Conservation (phyloP, 2,329 filamentous ascomycete species). For the Malbranchea zuffiana region DNA sequence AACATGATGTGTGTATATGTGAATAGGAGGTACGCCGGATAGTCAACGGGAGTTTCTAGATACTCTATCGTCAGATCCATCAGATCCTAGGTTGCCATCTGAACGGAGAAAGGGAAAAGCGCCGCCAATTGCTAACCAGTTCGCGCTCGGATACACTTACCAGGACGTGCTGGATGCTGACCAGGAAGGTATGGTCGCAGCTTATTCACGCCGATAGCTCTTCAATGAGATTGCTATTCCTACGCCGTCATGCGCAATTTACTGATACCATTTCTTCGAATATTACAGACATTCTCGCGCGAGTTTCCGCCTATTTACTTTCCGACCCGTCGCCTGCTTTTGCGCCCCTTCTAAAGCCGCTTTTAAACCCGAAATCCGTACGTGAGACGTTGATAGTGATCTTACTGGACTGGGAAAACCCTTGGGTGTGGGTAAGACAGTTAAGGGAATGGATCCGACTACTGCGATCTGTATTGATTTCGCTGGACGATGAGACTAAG, state of each 20-base stretch:
- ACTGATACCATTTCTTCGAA: constrained; percentile 10
- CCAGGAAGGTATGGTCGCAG: constrained; percentile 59
- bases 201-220: background rate
- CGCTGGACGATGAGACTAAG: constrained; percentile 64
- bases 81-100: constrained; percentile 31
- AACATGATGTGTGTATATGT: constrained; percentile 11
- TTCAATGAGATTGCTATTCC: background rate
- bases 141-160: constrained; percentile 88
- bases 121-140: constrained; percentile 79
- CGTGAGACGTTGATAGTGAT: constrained; percentile 80
- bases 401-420: constrained; percentile 89
- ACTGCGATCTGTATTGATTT: constrained; percentile 63
- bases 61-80: constrained; percentile 36
- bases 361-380: constrained; percentile 73
- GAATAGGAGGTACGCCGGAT: constrained; percentile 63
- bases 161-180: constrained; percentile 89
- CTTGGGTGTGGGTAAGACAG: constrained; percentile 84
- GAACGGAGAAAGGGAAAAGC: constrained; percentile 45
- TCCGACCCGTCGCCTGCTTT: constrained; percentile 77
- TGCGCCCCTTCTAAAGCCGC: constrained; percentile 67
- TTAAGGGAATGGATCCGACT: constrained; percentile 82
- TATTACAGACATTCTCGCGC: constrained; percentile 65
- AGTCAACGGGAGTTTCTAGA: constrained; percentile 78
- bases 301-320: constrained; percentile 79
- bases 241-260: constrained; percentile 4